These are phyloP conservation scores for Arachis monticola DNA, from an alignment of 331 rosid species.

Conservation along the genomic window DNA sequence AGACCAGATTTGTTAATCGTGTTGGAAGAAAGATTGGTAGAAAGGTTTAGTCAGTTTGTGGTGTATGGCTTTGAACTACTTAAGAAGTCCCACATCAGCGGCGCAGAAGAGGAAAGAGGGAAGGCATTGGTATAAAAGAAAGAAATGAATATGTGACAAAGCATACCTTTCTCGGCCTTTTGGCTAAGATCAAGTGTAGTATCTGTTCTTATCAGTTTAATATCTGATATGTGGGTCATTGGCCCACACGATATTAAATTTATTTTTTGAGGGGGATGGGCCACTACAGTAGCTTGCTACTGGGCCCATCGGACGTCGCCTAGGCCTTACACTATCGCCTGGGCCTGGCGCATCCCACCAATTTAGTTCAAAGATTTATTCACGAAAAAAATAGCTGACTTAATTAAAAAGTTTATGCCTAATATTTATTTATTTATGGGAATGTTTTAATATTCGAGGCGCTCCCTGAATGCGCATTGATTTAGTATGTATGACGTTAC, in stretches of 20 bases:
- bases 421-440: too few species aligned
- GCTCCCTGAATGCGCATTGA: too few species aligned
- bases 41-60: too few species aligned
- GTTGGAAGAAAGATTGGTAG: not conserved
- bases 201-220: constrained; percentile 9
- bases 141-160: rapidly evolving
- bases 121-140: not conserved
- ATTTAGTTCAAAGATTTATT: not conserved
- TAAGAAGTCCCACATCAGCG: not conserved
- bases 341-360: not conserved
- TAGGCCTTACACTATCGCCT: not conserved
- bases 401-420: too few species aligned
- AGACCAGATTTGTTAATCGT: too few species aligned
- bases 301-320: not conserved
- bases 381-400: too few species aligned
- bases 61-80: too few species aligned
- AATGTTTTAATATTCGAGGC: too few species aligned
- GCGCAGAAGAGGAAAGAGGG: not conserved
- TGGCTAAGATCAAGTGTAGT: constrained; percentile 12
- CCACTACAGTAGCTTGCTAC: not conserved
- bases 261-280: not conserved
- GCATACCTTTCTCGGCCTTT: constrained; percentile 6
- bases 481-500: too few species aligned
- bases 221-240: not conserved
- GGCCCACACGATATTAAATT: constrained; percentile 4